Percentiles rank a stretch among this genome's conserved stretches.
Conservation (phyloP, 2,329 filamentous ascomycete genomes). For the Coniella lustricola region DNA sequence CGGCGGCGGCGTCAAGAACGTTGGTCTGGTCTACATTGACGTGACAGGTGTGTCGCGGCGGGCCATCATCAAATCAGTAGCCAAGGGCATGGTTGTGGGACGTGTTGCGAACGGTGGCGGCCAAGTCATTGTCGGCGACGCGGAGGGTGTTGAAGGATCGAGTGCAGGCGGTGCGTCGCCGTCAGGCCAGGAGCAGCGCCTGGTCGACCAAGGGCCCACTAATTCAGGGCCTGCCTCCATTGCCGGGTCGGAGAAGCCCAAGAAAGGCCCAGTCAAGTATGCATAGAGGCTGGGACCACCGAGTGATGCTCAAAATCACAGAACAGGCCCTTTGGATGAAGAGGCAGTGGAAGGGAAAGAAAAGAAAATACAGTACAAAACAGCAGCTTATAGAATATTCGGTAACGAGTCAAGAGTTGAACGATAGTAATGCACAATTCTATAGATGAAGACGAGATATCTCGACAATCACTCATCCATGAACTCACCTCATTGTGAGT, state of each 20-base stretch:
- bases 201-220: constrained; percentile 23
- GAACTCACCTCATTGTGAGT: no score
- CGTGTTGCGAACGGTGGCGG: constrained; percentile 68
- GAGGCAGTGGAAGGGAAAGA: no score
- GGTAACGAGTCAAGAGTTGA: no score
- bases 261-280: constrained; percentile 5
- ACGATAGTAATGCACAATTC: no score
- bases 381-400: no score
- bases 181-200: constrained; percentile 15
- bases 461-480: neutral
- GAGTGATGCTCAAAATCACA: no score
- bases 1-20: constrained; percentile 87
- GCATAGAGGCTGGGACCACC: constrained; percentile 10
- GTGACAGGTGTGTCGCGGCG: constrained; percentile 84
- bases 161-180: constrained; percentile 8
- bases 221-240: constrained; percentile 17
- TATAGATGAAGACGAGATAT: no score
- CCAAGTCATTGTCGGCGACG: constrained; percentile 64
- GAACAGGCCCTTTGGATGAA: no score
- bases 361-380: no score
- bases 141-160: constrained; percentile 32
- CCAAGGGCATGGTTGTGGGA: constrained; percentile 91
- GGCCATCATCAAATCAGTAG: constrained; percentile 88
- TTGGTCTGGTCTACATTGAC: constrained; percentile 94
- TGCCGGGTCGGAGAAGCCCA: constrained; percentile 11